A percentile compares a stretch with the other conserved stretches of the same genome.
Conservation (phyloP, 805 yeast genomes). For the Metschnikowia matae region DNA sequence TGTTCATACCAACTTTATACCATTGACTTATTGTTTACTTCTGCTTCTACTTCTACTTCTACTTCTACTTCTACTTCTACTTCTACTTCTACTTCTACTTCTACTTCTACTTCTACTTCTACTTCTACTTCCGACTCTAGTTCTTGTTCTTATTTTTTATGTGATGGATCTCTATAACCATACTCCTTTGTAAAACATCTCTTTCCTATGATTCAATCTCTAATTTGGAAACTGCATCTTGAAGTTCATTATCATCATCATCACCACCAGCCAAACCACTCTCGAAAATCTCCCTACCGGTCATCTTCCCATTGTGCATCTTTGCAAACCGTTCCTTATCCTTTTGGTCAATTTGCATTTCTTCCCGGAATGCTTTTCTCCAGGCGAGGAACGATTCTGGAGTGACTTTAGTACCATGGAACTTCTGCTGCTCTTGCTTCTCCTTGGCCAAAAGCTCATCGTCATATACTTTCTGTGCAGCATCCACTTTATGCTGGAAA, state of each 20-base stretch:
- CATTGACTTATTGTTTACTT: no score
- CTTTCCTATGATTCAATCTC: conserved; percentile 7
- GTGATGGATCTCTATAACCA: no score
- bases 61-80: no score
- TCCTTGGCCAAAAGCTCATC: conserved; percentile 60
- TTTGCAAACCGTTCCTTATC: conserved; percentile 46
- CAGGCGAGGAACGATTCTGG: conserved; percentile 66
- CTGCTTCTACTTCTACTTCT: no score
- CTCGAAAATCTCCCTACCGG: conserved; percentile 89
- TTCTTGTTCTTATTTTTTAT: no score
- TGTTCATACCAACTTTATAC: no score
- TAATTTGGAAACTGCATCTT: conserved; percentile 18
- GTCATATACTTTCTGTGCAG: conserved; percentile 55
- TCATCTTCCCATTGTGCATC: conserved; percentile 72
- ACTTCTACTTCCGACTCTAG: no score
- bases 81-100: no score
- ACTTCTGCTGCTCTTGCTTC: conserved; percentile 81
- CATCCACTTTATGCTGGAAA: conserved; percentile 55
- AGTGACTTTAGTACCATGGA: conserved; percentile 87
- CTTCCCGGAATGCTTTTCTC: conserved; percentile 69
- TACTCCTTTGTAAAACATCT: no score
- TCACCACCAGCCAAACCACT: conserved; percentile 77
- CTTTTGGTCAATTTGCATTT: conserved; percentile 63
- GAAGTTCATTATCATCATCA: conserved; percentile 41
- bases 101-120: no score